Conservation (phyloP, 352 stramenopile genomes). For the Phytophthora pseudosyringae region DNA sequence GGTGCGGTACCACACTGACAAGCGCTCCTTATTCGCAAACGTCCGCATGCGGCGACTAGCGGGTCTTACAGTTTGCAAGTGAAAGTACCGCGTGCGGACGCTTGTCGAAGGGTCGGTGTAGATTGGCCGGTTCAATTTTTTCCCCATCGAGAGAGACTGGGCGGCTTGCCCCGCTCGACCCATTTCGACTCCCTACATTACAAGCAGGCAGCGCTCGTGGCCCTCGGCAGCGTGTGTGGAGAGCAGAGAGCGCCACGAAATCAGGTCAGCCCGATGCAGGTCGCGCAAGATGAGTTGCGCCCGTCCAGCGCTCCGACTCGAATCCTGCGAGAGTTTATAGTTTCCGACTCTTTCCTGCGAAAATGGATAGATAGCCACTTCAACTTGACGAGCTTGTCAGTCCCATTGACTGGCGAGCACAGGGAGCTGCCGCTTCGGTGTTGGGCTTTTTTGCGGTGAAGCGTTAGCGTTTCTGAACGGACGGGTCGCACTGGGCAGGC, state of each 20-base stretch:
- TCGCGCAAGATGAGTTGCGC: background rate
- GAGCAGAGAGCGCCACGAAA: too few relatives aligned
- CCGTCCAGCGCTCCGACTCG: conserved; percentile 1
- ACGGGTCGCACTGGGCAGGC: too few relatives aligned
- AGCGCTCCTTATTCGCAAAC: conserved; percentile 8
- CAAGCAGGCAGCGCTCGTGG: background rate
- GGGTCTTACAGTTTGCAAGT: background rate
- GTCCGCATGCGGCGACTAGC: conserved; percentile 4
- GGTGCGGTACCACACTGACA: conserved; percentile 15
- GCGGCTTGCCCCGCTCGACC: background rate
- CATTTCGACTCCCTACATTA: background rate
- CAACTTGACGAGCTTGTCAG: background rate
- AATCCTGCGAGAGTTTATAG: conserved; percentile 6
- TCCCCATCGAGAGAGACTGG: conserved; percentile 4
- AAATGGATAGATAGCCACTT: conserved; percentile 22
- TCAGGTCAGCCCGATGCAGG: background rate
- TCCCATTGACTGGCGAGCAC: too few relatives aligned
- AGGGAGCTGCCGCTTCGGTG: too few relatives aligned
- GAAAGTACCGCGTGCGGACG: conserved; percentile 5
- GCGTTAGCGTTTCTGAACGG: too few relatives aligned
- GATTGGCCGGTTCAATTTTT: background rate
- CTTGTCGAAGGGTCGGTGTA: conserved; percentile 1
- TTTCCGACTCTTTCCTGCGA: background rate
- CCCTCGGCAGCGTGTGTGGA: background rate
- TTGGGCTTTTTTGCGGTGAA: too few relatives aligned